Percentiles rank a stretch among this genome's conserved stretches.
Evolutionary conservation across 192 early-diverging fungal species (phyloP).

Genomic region (Backusella liffmaniae): DNA sequence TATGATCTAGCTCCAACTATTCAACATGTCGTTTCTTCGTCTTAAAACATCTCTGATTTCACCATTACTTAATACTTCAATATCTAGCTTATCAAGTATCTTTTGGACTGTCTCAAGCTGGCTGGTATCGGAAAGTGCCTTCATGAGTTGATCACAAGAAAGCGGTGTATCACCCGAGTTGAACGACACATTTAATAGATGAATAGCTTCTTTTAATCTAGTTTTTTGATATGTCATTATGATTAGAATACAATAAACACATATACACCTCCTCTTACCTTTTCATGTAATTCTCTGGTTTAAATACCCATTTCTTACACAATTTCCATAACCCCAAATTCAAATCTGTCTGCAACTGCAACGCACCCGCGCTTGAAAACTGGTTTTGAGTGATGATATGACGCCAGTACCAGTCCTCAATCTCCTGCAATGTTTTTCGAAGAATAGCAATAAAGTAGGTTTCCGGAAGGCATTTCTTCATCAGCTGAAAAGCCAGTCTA

Average conservation of each 20-base stretch:
- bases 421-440: conserved; percentile 39
- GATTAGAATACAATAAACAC: not conserved
- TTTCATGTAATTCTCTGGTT: conserved; percentile 50
- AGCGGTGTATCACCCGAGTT: not conserved
- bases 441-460: conserved; percentile 39
- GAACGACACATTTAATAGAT: conserved; percentile 24
- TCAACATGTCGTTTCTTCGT: conserved; percentile 30
- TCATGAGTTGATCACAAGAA: conserved; percentile 19
- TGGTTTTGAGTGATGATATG: conserved; percentile 51
- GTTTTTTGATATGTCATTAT: not conserved
- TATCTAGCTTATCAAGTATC: conserved; percentile 3
- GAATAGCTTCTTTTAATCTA: conserved; percentile 31
- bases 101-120: not conserved
- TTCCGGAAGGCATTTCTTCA: conserved; percentile 35
- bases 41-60: conserved; percentile 30
- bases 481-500: conserved; percentile 36
- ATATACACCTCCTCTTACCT: conserved; percentile 22
- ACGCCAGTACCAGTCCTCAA: conserved; percentile 56
- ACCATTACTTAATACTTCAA: conserved; percentile 23
- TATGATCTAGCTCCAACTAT: conserved; percentile 13
- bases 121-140: not conserved
- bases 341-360: conserved; percentile 47
- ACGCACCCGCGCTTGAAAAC: conserved; percentile 47
- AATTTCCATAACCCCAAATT: conserved; percentile 45
- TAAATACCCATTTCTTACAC: conserved; percentile 43